Percentiles rank a stretch among this genome's conserved stretches.
phyloP scores from a whole-genome alignment of 2,329 filamentous ascomycete genomes.

The Trichophyton schoenleinii region DNA sequence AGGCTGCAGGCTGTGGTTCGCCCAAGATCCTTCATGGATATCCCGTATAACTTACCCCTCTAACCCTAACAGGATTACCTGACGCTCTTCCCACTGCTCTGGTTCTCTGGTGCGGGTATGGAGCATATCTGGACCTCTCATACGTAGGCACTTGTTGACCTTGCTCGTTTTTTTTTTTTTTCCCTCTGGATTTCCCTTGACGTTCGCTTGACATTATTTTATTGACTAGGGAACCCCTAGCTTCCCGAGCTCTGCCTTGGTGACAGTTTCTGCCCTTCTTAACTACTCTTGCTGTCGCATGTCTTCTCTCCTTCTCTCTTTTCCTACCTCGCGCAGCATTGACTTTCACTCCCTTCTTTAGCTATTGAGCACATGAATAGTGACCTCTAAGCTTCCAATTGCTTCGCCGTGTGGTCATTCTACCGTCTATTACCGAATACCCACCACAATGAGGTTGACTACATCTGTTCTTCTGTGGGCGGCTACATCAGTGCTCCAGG shows the following conservation, averaged over 20 bases:
- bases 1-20: not conserved
- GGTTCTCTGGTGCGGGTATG: not conserved
- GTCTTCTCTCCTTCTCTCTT: not conserved
- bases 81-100: not conserved
- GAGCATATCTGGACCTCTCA: not conserved
- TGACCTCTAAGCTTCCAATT: not conserved
- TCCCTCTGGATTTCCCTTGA: too few species aligned
- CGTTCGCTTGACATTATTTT: not conserved
- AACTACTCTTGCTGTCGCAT: not conserved
- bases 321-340: not conserved
- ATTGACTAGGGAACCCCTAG: not conserved
- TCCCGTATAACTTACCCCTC: not conserved
- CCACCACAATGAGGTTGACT: conserved; percentile 6
- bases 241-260: not conserved
- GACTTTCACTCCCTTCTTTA: not conserved
- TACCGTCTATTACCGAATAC: not conserved
- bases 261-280: not conserved
- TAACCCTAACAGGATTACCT: not conserved
- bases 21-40: not conserved
- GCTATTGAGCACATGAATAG: not conserved
- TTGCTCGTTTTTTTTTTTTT: not conserved
- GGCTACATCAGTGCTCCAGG: conserved; percentile 9
- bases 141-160: not conserved
- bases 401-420: not conserved
- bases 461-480: conserved; percentile 18